Conservation (phyloP, 805 yeast species). For the Wickerhamiella azyma region DNA sequence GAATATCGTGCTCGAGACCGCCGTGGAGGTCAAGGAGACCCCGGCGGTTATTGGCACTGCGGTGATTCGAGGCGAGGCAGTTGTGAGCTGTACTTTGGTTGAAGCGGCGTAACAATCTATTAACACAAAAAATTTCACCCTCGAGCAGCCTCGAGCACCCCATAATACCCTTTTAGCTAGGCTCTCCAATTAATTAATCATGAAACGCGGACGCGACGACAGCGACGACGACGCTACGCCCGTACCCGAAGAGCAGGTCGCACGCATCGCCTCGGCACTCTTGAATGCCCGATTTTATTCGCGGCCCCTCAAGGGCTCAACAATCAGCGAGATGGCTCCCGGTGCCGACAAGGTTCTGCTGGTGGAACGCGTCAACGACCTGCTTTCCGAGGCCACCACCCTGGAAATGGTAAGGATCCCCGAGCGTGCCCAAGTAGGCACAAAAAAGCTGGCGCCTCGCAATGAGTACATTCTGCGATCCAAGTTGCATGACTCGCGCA, state of each 20-base stretch:
- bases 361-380: background rate
- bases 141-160: too few relatives aligned
- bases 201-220: background rate
- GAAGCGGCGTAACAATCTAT: background rate
- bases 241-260: background rate
- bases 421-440: background rate
- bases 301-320: background rate
- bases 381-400: background rate
- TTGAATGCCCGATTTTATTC: background rate
- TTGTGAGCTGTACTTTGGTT: slow-evolving; percentile 36
- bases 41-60: slow-evolving; percentile 50
- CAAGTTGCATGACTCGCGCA: background rate
- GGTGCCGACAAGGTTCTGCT: background rate
- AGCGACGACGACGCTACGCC: background rate
- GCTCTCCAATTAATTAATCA: background rate
- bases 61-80: slow-evolving; percentile 64
- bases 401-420: background rate
- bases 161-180: too few relatives aligned
- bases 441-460: background rate
- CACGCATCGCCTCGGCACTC: background rate
- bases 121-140: too few relatives aligned
- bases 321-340: background rate
- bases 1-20: slow-evolving; percentile 58
- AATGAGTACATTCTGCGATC: background rate
- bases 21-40: slow-evolving; percentile 46